Percentiles rank a stretch among this genome's conserved stretches.
Evolutionary conservation across 1,284 basidiomycete genomes (phyloP).

Genomic region (Takashimella koratensis): DNA sequence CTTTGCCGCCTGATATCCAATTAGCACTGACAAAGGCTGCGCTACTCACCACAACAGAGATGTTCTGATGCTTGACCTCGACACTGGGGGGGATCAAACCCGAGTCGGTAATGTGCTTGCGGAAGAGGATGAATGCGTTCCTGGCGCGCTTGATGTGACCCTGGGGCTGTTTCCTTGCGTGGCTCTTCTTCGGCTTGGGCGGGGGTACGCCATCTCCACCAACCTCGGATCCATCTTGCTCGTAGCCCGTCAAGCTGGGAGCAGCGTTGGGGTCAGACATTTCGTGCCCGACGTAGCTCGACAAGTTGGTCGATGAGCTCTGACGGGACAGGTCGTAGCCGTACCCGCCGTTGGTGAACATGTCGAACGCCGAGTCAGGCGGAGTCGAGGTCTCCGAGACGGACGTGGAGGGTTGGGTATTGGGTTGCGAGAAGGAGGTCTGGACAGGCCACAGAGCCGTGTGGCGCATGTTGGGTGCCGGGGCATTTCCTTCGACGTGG

Average conservation of each 20-base stretch:
- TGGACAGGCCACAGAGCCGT: background rate
- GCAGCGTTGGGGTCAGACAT: background rate
- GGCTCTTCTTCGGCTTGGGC: slow-evolving; percentile 33
- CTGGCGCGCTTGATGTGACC: slow-evolving; percentile 40
- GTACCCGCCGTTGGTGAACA: background rate
- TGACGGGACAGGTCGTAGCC: slow-evolving; percentile 4
- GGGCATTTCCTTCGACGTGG: no score
- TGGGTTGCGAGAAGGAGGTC: background rate
- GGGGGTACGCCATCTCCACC: slow-evolving; percentile 16
- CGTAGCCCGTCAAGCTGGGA: background rate
- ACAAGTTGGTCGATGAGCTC: slow-evolving; percentile 6
- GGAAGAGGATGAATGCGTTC: slow-evolving; percentile 45
- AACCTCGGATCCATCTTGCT: background rate
- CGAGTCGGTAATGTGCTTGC: slow-evolving; percentile 47
- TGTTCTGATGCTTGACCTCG: slow-evolving; percentile 47
- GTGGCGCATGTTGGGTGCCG: no score
- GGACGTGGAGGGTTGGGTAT: slow-evolving; percentile 40
- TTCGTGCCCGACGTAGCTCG: slow-evolving; percentile 4
- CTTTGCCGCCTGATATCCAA: slow-evolving; percentile 35
- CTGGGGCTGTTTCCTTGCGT: slow-evolving; percentile 40
- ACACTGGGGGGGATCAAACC: slow-evolving; percentile 43
- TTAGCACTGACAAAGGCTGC: background rate
- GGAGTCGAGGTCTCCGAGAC: slow-evolving; percentile 52
- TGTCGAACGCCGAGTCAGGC: slow-evolving; percentile 43
- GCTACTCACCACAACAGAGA: slow-evolving; percentile 41